These are phyloP conservation scores for Auricularia heimuer DNA, from an alignment of 768 basidiomycete species.

Conservation along the genomic window DNA sequence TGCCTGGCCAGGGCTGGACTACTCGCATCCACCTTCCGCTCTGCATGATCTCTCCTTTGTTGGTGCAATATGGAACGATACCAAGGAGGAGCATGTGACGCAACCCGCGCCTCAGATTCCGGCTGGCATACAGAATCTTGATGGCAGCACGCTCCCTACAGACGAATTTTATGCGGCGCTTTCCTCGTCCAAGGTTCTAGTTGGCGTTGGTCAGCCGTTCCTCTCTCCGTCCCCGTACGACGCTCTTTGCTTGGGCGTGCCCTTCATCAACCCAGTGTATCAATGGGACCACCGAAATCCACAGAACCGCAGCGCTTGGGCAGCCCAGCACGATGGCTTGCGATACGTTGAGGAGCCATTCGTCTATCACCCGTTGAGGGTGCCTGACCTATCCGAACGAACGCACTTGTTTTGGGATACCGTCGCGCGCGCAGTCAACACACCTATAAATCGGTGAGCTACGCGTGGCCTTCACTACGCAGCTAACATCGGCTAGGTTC, in stretches of 20 bases:
- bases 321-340: conserved; percentile 16
- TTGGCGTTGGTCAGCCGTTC: conserved; percentile 9
- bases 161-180: not conserved
- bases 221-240: conserved; percentile 12
- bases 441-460: not conserved
- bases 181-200: not conserved
- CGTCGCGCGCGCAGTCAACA: conserved; percentile 4
- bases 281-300: conserved; percentile 15
- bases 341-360: conserved; percentile 13
- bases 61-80: not conserved
- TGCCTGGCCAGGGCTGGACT: not conserved
- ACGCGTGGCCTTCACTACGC: not conserved
- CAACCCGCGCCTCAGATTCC: not conserved
- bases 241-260: conserved; percentile 14
- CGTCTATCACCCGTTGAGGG: conserved; percentile 15
- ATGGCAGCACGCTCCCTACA: not conserved
- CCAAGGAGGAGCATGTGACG: not conserved
- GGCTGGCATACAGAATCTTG: not conserved
- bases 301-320: conserved; percentile 15
- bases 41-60: not conserved
- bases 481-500: not conserved
- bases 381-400: not conserved
- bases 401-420: not conserved
- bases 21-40: not conserved
- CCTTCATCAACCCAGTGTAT: conserved; percentile 22